Percentiles rank a stretch among this genome's conserved stretches.
Conservation (phyloP, 2,329 filamentous ascomycete species). For the Alternaria dauci region DNA sequence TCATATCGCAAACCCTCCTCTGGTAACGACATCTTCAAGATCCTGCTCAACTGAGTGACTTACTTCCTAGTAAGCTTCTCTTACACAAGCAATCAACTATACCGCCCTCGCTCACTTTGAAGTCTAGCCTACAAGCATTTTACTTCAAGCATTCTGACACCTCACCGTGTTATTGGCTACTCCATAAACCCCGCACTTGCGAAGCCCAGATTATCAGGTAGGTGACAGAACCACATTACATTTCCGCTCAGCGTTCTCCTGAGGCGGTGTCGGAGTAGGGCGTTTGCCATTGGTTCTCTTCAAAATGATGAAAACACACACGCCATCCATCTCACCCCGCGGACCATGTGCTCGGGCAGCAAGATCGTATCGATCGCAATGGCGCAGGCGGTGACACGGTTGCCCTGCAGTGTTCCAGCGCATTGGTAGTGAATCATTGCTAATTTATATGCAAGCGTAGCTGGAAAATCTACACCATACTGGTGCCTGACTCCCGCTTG, state of each 20-base stretch:
- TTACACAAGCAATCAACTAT: not conserved
- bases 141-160: not conserved
- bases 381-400: constrained; percentile 5
- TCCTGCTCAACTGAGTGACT: not conserved
- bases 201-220: constrained; percentile 15
- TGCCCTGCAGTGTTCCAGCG: not conserved
- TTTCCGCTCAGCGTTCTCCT: constrained; percentile 6
- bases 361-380: not conserved
- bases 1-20: not conserved
- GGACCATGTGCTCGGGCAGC: constrained; percentile 10
- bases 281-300: constrained; percentile 13
- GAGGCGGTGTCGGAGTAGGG: constrained; percentile 22
- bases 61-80: not conserved
- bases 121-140: not conserved
- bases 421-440: constrained; percentile 8
- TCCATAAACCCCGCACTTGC: not conserved
- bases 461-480: not conserved
- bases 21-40: not conserved
- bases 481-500: constrained; percentile 1
- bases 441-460: not conserved
- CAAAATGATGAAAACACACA: not conserved
- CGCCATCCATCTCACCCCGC: not conserved
- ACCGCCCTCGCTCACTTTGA: not conserved
- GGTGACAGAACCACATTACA: constrained; percentile 11
- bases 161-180: not conserved